Base-by-base conservation (phyloP, 805 yeast species). In the Nakazawaea molendinolei region DNA sequence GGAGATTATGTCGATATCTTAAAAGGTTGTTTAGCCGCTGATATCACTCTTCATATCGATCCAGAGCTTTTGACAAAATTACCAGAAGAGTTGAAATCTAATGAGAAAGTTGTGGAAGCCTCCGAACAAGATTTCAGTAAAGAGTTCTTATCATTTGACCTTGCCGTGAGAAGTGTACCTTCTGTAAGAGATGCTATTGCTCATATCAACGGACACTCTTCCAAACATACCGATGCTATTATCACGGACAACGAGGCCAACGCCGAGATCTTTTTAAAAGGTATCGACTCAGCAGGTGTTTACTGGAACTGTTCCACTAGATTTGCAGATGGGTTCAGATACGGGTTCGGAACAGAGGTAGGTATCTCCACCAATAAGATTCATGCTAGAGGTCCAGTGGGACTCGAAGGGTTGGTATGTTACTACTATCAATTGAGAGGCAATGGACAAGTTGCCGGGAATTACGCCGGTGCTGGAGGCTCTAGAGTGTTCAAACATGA, bases 341-440 rank as follows among this genome's bases (percentile, higher is more conserved):
- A 90, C 53, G 99, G 99, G 0, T 92, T 94, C 55, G 99, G 99
- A 36, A 82, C 99, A 5, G 99, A 92, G 59, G 98, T 92, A 13
- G 99, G 99, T 23, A 90, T 92, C 41, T 82, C 95, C 33, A 92
- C 98, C 30, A 89, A 90, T 55, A 92, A 92, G 58, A 86, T 92
- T 44, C 99, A 92, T 56, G 95, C 98, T 8, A 74, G 99, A 51
- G 99, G 99, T 2, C 99, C 98, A 12, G 97, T 92, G 23, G 99
- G 99, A 2, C 69, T 92, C 22, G 99, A 92, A 55, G 99, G 99
- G 2, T 69, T 92, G 46, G 95, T 90, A 55, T 85, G 94, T 49
- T 92, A 92, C 59, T 97, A 92, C 60, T 92, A 92, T 56, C 92
- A 86, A 55, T 63, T 92, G 43, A 74, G 83, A 59, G 99, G 99